phyloP scores from a whole-genome alignment of 441 rosid species.

The Flueggea neowawraea region DNA sequence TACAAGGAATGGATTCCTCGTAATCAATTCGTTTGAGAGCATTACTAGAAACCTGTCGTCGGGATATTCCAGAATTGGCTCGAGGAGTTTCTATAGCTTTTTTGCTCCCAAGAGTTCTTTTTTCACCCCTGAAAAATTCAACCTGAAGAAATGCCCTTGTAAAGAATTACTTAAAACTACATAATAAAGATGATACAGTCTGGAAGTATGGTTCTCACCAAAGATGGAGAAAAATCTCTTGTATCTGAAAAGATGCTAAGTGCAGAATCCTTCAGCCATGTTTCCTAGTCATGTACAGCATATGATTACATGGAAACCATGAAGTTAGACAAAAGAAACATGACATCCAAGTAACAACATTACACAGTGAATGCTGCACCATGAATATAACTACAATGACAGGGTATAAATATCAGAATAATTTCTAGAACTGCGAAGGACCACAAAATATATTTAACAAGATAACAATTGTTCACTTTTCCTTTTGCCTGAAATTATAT shows the following conservation, averaged over 20 bases:
- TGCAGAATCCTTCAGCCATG: conserved; percentile 82
- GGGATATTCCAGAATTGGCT: conserved; percentile 30
- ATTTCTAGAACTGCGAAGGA: no score
- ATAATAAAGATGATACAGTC: background rate
- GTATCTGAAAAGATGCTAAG: conserved; percentile 81
- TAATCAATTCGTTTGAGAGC: conserved; percentile 38
- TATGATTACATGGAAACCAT: conserved; percentile 3
- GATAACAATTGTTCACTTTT: no score
- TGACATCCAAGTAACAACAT: background rate
- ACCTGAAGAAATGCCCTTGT: conserved; percentile 42
- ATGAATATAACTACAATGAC: no score
- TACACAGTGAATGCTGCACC: background rate
- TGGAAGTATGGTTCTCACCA: conserved; percentile 47
- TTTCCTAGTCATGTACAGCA: conserved; percentile 66
- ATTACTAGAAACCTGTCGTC: conserved; percentile 52
- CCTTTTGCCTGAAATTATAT: no score
- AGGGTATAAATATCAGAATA: no score
- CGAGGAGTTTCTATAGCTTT: conserved; percentile 37
- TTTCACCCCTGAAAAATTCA: conserved; percentile 59
- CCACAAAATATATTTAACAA: no score
- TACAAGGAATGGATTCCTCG: conserved; percentile 35
- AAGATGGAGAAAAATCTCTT: conserved; percentile 68
- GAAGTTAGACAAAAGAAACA: background rate
- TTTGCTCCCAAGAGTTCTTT: conserved; percentile 41
- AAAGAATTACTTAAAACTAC: conserved; percentile 7